phyloP scores from a whole-genome alignment of 2,329 filamentous ascomycete species.

The Juglanconis sp. region DNA sequence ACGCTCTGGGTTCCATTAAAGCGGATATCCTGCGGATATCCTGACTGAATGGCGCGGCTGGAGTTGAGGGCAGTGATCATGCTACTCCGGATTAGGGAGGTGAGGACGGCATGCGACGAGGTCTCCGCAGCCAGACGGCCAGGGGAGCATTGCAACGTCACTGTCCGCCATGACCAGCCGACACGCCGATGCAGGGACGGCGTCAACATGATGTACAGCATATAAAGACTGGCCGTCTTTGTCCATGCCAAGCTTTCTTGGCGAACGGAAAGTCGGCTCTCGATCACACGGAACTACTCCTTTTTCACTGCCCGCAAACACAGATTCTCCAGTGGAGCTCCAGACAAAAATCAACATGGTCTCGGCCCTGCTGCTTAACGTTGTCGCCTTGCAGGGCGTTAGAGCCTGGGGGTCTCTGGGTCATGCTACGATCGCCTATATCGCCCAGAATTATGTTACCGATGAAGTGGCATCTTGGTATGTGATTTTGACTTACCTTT shows the following conservation, averaged over 20 bases:
- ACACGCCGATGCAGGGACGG: background rate
- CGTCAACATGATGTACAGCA: background rate
- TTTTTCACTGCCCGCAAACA: background rate
- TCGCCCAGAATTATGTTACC: constrained; percentile 35
- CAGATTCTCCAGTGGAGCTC: background rate
- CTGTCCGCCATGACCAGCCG: background rate
- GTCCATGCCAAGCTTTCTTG: background rate
- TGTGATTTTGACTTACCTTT: background rate
- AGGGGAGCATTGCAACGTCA: background rate
- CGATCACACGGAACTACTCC: background rate
- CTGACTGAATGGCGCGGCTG: background rate
- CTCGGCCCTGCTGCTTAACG: constrained; percentile 9
- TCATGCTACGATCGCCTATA: constrained; percentile 37
- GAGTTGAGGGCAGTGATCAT: background rate
- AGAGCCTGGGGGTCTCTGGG: constrained; percentile 26
- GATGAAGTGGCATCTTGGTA: constrained; percentile 28
- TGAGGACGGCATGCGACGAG: background rate
- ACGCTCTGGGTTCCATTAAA: background rate
- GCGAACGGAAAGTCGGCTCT: background rate
- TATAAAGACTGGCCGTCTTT: background rate
- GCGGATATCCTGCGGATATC: background rate
- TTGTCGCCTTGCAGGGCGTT: constrained; percentile 12
- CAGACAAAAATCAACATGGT: background rate
- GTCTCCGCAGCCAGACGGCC: background rate
- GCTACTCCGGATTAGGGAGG: background rate